Evolutionary conservation across 495 filamentous ascomycete genomes (phyloP).

Genomic region (Rusavskia elegans): DNA sequence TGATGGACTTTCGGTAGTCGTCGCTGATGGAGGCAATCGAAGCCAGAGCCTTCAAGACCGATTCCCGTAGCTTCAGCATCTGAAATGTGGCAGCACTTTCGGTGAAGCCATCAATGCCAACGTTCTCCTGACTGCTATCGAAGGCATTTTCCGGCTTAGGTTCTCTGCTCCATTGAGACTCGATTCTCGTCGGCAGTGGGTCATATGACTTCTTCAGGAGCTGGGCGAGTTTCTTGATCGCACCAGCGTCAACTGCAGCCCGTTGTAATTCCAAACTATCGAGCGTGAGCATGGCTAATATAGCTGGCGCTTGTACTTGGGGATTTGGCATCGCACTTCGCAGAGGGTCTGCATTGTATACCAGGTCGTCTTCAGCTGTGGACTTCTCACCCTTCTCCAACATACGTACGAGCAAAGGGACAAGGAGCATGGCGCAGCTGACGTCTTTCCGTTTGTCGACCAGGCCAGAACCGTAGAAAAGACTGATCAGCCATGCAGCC

Average conservation of each 20-base stretch:
- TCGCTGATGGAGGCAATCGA: conserved; percentile 69
- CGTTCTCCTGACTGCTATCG: conserved; percentile 1
- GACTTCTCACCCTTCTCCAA: conserved; percentile 40
- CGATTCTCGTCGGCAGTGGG: conserved; percentile 15
- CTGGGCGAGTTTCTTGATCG: conserved; percentile 54
- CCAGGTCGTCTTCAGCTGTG: conserved; percentile 23
- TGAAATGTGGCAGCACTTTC: conserved; percentile 50
- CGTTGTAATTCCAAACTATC: conserved; percentile 64
- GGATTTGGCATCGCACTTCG: conserved; percentile 26
- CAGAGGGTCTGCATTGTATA: conserved; percentile 23
- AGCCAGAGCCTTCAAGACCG: conserved; percentile 62
- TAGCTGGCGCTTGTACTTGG: conserved; percentile 53
- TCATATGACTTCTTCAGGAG: conserved; percentile 60
- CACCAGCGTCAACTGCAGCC: conserved; percentile 63
- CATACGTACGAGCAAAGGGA: conserved; percentile 58
- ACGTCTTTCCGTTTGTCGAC: conserved; percentile 45
- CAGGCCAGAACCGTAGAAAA: conserved; percentile 55
- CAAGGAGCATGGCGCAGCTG: conserved; percentile 46
- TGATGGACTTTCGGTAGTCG: conserved; percentile 65
- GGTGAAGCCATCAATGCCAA: conserved; percentile 40
- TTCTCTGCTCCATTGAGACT: conserved; percentile 11
- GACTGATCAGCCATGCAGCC: conserved; percentile 64
- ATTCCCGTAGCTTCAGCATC: conserved; percentile 60
- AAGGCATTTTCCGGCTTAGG: conserved; percentile 2
- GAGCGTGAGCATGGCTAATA: conserved; percentile 63